Percentiles rank a stretch among this genome's conserved stretches.
Conservation (phyloP, 2,329 filamentous ascomycete species). For the Colletotrichum liriopes region DNA sequence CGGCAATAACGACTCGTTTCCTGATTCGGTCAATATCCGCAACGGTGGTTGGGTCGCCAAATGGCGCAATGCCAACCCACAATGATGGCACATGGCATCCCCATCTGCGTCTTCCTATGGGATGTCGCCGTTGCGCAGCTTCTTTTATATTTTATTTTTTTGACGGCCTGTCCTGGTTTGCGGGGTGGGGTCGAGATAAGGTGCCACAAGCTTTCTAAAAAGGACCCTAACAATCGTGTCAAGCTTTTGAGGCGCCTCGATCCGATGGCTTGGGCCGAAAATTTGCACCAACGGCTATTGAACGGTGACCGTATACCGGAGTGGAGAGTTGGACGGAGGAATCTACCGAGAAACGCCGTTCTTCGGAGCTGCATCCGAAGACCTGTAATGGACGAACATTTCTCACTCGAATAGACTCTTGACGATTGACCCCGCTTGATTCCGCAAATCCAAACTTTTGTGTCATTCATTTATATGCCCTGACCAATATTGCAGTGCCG, state of each 20-base stretch:
- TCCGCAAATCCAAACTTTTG: conserved; percentile 35
- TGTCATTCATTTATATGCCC: conserved; percentile 11
- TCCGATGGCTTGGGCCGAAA: neutral
- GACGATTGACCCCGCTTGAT: conserved; percentile 8
- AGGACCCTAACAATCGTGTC: conserved; percentile 9
- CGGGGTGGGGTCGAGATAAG: conserved; percentile 3
- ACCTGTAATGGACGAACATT: conserved; percentile 4
- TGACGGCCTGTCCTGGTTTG: conserved; percentile 2
- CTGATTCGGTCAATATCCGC: conserved; percentile 28
- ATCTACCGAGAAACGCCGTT: neutral
- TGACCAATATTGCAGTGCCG: neutral
- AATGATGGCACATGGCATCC: conserved; percentile 35
- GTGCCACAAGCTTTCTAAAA: neutral
- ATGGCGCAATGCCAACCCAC: conserved; percentile 41
- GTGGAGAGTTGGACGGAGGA: neutral
- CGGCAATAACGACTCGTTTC: conserved; percentile 1
- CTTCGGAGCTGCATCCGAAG: conserved; percentile 8
- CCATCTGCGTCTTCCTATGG: conserved; percentile 24
- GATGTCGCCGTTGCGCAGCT: neutral
- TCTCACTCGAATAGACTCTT: neutral
- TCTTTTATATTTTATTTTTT: conserved; percentile 3
- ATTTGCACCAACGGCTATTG: neutral
- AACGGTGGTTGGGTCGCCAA: conserved; percentile 26
- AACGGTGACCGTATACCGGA: conserved; percentile 4
- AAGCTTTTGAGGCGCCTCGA: conserved; percentile 28